phyloP scores from a whole-genome alignment of 495 filamentous ascomycete genomes.

The Neurospora sp. region DNA sequence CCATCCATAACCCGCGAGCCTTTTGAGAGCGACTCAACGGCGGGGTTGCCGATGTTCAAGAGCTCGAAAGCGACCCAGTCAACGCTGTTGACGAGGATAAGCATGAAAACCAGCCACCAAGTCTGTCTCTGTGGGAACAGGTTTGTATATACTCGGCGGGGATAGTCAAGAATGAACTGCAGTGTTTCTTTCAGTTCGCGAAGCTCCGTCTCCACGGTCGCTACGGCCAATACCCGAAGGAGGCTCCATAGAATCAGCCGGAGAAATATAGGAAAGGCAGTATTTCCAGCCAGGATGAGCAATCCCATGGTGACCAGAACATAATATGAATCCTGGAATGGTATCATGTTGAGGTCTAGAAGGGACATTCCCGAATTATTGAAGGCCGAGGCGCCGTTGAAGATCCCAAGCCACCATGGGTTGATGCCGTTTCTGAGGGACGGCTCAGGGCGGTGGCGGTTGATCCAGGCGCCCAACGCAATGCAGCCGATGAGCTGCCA shows the following conservation, averaged over 20 bases:
- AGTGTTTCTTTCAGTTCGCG: conserved; percentile 51
- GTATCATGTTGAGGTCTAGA: conserved; percentile 71
- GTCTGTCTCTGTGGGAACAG: conserved; percentile 69
- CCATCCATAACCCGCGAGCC: conserved; percentile 62
- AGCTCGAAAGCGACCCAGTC: conserved; percentile 79
- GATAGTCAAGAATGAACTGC: conserved; percentile 72
- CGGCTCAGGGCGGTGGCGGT: conserved; percentile 45
- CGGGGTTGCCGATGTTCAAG: conserved; percentile 62
- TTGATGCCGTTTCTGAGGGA: conserved; percentile 55
- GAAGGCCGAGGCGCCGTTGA: conserved; percentile 68
- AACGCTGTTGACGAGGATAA: conserved; percentile 66
- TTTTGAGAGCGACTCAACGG: conserved; percentile 45
- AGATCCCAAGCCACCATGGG: conserved; percentile 59
- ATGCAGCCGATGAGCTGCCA: conserved; percentile 65
- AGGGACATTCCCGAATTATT: conserved; percentile 84
- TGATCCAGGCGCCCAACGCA: conserved; percentile 62
- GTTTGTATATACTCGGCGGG: conserved; percentile 71
- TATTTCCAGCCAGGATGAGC: conserved; percentile 80
- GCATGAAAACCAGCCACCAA: conserved; percentile 67
- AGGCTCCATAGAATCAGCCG: conserved; percentile 66
- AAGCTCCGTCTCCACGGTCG: conserved; percentile 19
- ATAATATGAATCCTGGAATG: conserved; percentile 56
- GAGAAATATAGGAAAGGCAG: conserved; percentile 65
- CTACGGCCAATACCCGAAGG: conserved; percentile 20
- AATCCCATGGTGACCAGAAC: conserved; percentile 66